Evolutionary conservation across 2,329 filamentous ascomycete genomes (phyloP).

Genomic region (Microdochium nivale): DNA sequence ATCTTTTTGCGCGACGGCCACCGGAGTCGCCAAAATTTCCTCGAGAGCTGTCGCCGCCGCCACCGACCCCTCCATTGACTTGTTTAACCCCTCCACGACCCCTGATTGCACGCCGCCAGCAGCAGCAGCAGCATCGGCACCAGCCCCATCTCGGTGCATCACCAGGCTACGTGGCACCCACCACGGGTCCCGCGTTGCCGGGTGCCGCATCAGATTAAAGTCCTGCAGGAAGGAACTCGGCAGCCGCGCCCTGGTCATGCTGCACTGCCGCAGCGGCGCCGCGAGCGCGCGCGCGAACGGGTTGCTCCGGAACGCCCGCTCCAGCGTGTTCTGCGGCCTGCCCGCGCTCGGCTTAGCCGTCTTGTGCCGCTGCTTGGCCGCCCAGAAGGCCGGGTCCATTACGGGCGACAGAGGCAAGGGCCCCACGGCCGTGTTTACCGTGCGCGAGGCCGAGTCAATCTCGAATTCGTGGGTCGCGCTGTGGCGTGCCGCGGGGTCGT

Average conservation of each 20-base stretch:
- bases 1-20: no score
- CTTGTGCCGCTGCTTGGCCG: conserved; percentile 31
- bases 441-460: conserved; percentile 31
- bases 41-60: no score
- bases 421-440: conserved; percentile 34
- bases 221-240: conserved; percentile 56
- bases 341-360: conserved; percentile 24
- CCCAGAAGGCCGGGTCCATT: conserved; percentile 41
- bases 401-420: conserved; percentile 44
- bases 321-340: conserved; percentile 32
- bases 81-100: no score
- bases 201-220: conserved; percentile 48
- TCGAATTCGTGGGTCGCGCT: conserved; percentile 12
- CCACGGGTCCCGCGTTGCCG: conserved; percentile 43
- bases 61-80: no score
- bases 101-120: no score
- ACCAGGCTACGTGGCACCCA: conserved; percentile 40
- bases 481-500: neutral
- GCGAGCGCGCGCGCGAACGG: conserved; percentile 55
- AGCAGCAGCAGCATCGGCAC: neutral
- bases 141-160: conserved; percentile 6
- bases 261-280: conserved; percentile 49
- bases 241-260: conserved; percentile 35
- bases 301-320: conserved; percentile 50
- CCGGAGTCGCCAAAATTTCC: no score